Evolutionary conservation across 768 basidiomycete species (phyloP), one percentile per base, ranked within the genome.

Genomic region (Fistulinella prunicolor): DNA sequence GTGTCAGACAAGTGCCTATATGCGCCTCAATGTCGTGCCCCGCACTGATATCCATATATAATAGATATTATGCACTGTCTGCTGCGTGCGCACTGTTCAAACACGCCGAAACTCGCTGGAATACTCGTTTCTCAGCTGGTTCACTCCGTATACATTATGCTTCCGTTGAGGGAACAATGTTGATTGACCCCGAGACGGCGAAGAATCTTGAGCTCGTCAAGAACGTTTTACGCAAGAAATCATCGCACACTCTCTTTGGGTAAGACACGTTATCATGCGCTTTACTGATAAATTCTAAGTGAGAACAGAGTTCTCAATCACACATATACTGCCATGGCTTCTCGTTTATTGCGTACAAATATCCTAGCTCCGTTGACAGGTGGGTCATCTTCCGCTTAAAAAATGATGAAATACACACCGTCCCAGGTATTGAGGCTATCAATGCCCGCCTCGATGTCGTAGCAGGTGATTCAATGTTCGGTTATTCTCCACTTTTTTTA

Each of bases 111-210:
- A 67, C 68, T 2, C 78, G 79, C 42, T 67, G 87, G 43, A 86
- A 89, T 54, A 80, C 78, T 0, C 78, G 82, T 13, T 97, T 89
- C 62, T 76, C 88, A 1, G 65, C 77, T 0, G 73, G 70, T 4
- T 90, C 90, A 9, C 71, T 93, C 20, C 77, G 83, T 28, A 89
- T 93, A 46, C 76, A 81, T 19, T 94, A 87, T 59, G 72, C 80
- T 1, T 81, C 88, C 2, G 83, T 89, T 0, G 89, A 94, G 62
- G 94, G 94, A 0, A 94, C 91, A 0, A 89, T 97, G 87, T 79
- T 96, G 78, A 87, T 99, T 54, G 96, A 98, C 61, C 77, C 83
- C 0, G 94, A 94, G 51, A 93, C 89, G 0, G 89, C 83, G 3
- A 79, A 80, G 35, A 94, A 95, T 63, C 77, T 99, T 6, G 96